Evolutionary conservation across 106 monocot species (phyloP).

Genomic region (Apostasia shenzhenica): DNA sequence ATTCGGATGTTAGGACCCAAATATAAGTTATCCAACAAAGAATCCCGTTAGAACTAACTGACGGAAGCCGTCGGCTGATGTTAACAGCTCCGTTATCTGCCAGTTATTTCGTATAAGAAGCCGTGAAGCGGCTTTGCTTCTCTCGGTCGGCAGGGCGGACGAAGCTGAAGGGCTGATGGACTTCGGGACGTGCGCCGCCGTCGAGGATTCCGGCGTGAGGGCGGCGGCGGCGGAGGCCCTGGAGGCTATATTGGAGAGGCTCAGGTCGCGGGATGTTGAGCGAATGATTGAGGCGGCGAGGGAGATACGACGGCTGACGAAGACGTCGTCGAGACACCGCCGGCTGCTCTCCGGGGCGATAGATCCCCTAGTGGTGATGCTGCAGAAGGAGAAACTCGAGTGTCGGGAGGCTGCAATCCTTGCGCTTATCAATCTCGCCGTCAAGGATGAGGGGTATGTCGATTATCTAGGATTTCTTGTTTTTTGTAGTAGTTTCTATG

Average conservation of each 20-base stretch:
- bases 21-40: no score
- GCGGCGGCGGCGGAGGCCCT: slow-evolving; percentile 10
- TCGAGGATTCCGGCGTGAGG: slow-evolving; percentile 6
- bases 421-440: slow-evolving; percentile 82
- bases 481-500: not conserved
- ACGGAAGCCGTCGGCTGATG: no score
- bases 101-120: not conserved
- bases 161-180: not conserved
- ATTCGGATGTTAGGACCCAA: no score
- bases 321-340: slow-evolving; percentile 50
- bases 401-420: slow-evolving; percentile 50
- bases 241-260: slow-evolving; percentile 12
- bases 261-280: slow-evolving; percentile 12
- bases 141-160: not conserved
- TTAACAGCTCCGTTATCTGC: no score
- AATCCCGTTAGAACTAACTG: no score
- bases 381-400: slow-evolving; percentile 17
- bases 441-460: slow-evolving; percentile 68
- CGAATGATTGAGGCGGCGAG: slow-evolving; percentile 30
- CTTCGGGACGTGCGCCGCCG: not conserved
- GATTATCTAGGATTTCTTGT: not conserved
- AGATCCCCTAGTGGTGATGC: slow-evolving; percentile 38
- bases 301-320: slow-evolving; percentile 40
- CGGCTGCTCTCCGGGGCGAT: slow-evolving; percentile 34
- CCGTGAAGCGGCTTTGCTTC: not conserved